Evolutionary conservation across 75 land plant genomes (phyloP), one percentile per base, ranked within the genome.

Genomic region (Cryptomeria japonica): DNA sequence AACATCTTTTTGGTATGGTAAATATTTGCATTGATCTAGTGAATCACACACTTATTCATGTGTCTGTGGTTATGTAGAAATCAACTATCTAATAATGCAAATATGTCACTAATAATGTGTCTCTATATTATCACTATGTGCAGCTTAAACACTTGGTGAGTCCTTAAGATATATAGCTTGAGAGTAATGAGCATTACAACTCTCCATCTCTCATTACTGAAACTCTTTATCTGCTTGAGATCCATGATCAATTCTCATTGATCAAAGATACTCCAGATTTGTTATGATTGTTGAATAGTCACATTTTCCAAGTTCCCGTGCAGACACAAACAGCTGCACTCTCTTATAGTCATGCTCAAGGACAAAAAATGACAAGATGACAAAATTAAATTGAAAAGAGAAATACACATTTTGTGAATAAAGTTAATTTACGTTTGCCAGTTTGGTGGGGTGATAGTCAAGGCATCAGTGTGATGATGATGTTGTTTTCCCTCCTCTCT

Each of bases 21-120:
- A 72, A 72, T 72, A 72, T 72, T n/a, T 72, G 34, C 76, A 72
- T 72, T 31, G 76, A 31, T 72, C 76, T 72, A 72, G 31, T 72
- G 10, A 72, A 72, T 72, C 13, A 1, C 0, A 8, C 76, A 31
- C 31, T 7, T 72, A n/a, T 6, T 10, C 34, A 6, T 31, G 31
- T 31, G n/a, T n/a, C n/a, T n/a, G n/a, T n/a, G n/a, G n/a, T n/a
- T n/a, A n/a, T n/a, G n/a, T n/a, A n/a, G n/a, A n/a, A n/a, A n/a
- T 68, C 10, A 34, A 32, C 37, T 25, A 2, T 34, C 77, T 34
- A 75, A 75, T 75, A 75, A 75, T 75, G 16, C 37, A 34, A 75
- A 34, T 75, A 38, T n/a, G n/a, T n/a, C n/a, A n/a, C n/a, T n/a
- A n/a, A n/a, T n/a, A n/a, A n/a, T n/a, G n/a, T n/a, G n/a, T n/a